A percentile compares a stretch with the other conserved stretches of the same genome.
Conservation (phyloP, 2,329 filamentous ascomycete species). For the Colletotrichum gloeosporioides region DNA sequence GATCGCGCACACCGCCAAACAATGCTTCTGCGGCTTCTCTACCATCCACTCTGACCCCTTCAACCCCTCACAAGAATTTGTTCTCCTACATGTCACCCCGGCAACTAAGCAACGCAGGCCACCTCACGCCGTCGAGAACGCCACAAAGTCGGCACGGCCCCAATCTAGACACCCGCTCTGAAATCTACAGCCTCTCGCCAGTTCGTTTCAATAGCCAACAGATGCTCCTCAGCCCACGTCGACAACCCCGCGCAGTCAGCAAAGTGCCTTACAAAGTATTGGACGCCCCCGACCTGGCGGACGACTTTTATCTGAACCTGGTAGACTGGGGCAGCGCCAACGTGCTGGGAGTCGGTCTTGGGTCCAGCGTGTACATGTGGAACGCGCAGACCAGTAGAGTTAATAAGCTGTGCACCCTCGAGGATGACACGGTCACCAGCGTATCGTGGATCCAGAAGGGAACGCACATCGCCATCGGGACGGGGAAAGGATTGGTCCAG, state of each 20-base stretch:
- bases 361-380: constrained; percentile 97
- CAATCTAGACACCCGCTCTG: constrained; percentile 87
- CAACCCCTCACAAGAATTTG: constrained; percentile 96
- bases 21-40: constrained; percentile 64
- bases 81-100: constrained; percentile 87
- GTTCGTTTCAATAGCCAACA: constrained; percentile 92
- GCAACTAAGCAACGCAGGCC: constrained; percentile 74
- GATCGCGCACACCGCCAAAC: constrained; percentile 82
- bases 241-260: constrained; percentile 87
- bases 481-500: constrained; percentile 91
- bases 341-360: constrained; percentile 89
- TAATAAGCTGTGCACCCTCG: constrained; percentile 90
- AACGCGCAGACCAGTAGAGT: constrained; percentile 91
- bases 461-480: constrained; percentile 94
- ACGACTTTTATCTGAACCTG: constrained; percentile 97
- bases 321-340: constrained; percentile 98
- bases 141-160: constrained; percentile 87
- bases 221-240: constrained; percentile 88
- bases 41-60: constrained; percentile 83
- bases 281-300: constrained; percentile 92
- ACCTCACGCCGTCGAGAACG: constrained; percentile 87
- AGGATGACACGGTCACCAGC: constrained; percentile 93
- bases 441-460: constrained; percentile 99
- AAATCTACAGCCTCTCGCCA: constrained; percentile 94
- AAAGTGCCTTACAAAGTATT: constrained; percentile 98